Percentiles rank a stretch among this genome's conserved stretches.
phyloP scores from a whole-genome alignment of 306 rosid species.

The Arachis hypogaea region DNA sequence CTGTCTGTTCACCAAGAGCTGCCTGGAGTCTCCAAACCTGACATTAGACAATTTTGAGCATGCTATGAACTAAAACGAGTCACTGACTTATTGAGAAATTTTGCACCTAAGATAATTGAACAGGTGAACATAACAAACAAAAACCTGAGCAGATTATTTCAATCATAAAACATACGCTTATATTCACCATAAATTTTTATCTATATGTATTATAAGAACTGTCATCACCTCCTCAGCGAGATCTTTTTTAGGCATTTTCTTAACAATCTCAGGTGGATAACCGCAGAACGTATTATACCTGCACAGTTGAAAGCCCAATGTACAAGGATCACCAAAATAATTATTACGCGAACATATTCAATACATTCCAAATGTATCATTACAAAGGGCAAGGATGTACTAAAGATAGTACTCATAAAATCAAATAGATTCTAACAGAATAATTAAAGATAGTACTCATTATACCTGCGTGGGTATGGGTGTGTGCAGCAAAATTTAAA shows the following conservation, averaged over 20 bases:
- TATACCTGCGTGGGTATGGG: too few relatives aligned
- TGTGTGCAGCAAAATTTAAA: too few relatives aligned
- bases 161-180: constrained; percentile 3
- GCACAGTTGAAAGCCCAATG: constrained; percentile 46
- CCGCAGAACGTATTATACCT: constrained; percentile 94
- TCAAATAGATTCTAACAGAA: constrained; percentile 22
- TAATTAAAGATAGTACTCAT: background rate
- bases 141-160: constrained; percentile 16
- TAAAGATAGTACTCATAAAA: background rate
- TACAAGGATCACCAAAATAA: constrained; percentile 37
- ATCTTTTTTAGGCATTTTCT: constrained; percentile 99
- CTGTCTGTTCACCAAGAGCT: constrained; percentile 96
- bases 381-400: background rate
- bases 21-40: constrained; percentile 99
- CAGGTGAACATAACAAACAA: constrained; percentile 4
- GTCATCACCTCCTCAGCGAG: constrained; percentile 96
- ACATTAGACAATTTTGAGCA: constrained; percentile 34
- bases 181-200: constrained; percentile 16
- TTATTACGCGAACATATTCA: constrained; percentile 13
- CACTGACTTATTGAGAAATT: background rate
- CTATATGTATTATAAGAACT: constrained; percentile 4
- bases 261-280: constrained; percentile 97
- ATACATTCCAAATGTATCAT: constrained; percentile 23
- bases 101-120: constrained; percentile 14
- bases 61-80: constrained; percentile 15